Evolutionary conservation across 1,284 basidiomycete species (phyloP), one percentile per base, ranked within the genome.

Genomic region (Malassezia sp.): DNA sequence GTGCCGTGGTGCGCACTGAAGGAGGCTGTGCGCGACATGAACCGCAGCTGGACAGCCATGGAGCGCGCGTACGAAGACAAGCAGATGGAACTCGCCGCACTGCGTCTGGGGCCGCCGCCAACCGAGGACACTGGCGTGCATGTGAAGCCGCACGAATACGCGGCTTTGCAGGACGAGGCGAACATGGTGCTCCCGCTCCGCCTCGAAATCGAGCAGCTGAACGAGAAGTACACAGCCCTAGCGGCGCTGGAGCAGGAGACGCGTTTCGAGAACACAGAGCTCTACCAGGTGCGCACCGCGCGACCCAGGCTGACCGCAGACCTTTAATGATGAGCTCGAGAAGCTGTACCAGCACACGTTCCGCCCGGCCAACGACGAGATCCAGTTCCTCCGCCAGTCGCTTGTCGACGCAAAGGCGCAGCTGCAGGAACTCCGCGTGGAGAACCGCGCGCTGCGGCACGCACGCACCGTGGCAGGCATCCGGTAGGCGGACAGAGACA

Each of bases 261-360:
- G 3, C 56, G 64, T 2, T 37, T 65, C 28, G 67, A 70, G 43
- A 67, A 70, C 40, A 61, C 65, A 12, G 63, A 62, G 50, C 49
- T 68, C n/a, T 63, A 68, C 51, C 55, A 59, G 37, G 53, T 55
- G 29, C 33, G 36, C 38, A 9, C n/a, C 2, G 17, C n/a, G n/a
- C 17, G 20, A 36, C 35, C 22, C 15, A 41, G n/a, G n/a, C n/a
- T n/a, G n/a, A n/a, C n/a, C 24, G 33, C 52, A 49, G 46, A 58
- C 58, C 6, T 70, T 68, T 54, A 70, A 70, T 44, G 67, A 70
- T 36, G 67, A 70, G 48, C 44, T 70, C 8, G 60, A 63, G 37
- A 30, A 53, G 36, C 49, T 70, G 14, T 70, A 67, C 54, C 57
- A 63, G 11, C 52, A 67, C 30, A 61, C 60, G 14, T 59, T 61